Evolutionary conservation across 2,329 filamentous ascomycete species (phyloP).

Genomic region (Colletotrichum liriopes): DNA sequence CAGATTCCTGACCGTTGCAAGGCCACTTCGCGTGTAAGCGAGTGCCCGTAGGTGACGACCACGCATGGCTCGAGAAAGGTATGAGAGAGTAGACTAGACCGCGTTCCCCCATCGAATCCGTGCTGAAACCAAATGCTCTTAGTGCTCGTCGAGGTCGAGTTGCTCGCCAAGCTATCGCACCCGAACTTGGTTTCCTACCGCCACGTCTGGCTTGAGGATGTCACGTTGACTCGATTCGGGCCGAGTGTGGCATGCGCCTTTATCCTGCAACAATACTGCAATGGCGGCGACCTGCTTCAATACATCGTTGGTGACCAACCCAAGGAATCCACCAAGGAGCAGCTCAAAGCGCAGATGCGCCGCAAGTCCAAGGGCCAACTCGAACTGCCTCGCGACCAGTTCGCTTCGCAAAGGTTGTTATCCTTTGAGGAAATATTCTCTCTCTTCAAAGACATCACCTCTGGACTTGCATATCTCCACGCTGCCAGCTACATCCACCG

Average conservation of each 20-base stretch:
- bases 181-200: slow-evolving; percentile 97
- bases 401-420: slow-evolving; percentile 59
- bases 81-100: not conserved
- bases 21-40: slow-evolving; percentile 95
- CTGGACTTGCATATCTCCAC: slow-evolving; percentile 91
- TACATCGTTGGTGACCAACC: slow-evolving; percentile 83
- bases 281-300: slow-evolving; percentile 89
- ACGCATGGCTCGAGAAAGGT: slow-evolving; percentile 92
- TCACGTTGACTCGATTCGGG: slow-evolving; percentile 86
- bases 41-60: slow-evolving; percentile 94
- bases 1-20: slow-evolving; percentile 39
- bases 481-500: slow-evolving; percentile 94
- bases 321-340: slow-evolving; percentile 80
- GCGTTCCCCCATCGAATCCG: not conserved
- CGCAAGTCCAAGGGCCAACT: slow-evolving; percentile 84
- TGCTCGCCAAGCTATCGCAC: slow-evolving; percentile 92
- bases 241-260: slow-evolving; percentile 95
- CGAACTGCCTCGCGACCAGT: slow-evolving; percentile 72
- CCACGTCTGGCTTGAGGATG: slow-evolving; percentile 96
- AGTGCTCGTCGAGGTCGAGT: slow-evolving; percentile 90
- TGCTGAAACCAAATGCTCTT: not conserved
- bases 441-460: slow-evolving; percentile 95
- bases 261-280: slow-evolving; percentile 98
- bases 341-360: slow-evolving; percentile 89
- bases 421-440: slow-evolving; percentile 96